Conservation (phyloP, 768 basidiomycete species). For the Clitopilus passeckerianus region DNA sequence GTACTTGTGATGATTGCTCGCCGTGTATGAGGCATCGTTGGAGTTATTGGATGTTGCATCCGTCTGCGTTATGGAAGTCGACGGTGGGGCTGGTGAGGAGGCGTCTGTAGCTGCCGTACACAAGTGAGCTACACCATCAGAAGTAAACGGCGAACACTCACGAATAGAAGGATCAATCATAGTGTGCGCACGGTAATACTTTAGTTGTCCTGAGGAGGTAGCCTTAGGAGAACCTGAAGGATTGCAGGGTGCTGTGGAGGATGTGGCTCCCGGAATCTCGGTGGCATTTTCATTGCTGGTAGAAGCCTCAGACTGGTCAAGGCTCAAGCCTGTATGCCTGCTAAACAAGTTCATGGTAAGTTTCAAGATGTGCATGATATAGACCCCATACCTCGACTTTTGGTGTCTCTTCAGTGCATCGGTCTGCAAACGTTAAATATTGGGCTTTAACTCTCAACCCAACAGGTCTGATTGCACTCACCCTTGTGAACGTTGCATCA, state of each 20-base stretch:
- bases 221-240: background rate
- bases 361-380: background rate
- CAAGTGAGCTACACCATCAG: background rate
- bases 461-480: slow-evolving; percentile 28
- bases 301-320: slow-evolving; percentile 38
- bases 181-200: background rate
- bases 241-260: background rate
- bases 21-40: slow-evolving; percentile 14
- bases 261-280: background rate
- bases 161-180: slow-evolving; percentile 1
- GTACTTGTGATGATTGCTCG: slow-evolving; percentile 31
- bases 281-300: slow-evolving; percentile 7
- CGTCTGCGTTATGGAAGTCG: slow-evolving; percentile 19
- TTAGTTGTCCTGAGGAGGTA: background rate
- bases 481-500: slow-evolving; percentile 75
- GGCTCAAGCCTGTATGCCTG: slow-evolving; percentile 66
- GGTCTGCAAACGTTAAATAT: slow-evolving; percentile 38
- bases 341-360: slow-evolving; percentile 2
- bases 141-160: slow-evolving; percentile 6
- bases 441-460: background rate
- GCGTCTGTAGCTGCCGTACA: background rate
- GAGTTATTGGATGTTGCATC: background rate
- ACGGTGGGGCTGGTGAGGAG: background rate
- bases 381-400: slow-evolving; percentile 58
- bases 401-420: slow-evolving; percentile 78